phyloP scores from a whole-genome alignment of 176 grass and related monocot species.

The Oryza rufipogon region DNA sequence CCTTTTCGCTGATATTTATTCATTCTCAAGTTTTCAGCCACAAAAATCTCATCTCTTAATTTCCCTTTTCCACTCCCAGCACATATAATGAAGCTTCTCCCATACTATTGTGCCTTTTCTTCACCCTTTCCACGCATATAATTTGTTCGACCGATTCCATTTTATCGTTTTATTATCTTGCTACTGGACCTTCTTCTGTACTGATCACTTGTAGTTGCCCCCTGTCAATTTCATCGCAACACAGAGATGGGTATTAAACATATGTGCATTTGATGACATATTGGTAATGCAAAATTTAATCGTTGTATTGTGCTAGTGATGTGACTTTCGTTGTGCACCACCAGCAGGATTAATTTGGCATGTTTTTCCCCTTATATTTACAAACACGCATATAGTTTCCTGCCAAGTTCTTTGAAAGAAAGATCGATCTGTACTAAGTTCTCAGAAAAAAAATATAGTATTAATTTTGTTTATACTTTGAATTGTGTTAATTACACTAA shows the following conservation, averaged over 20 bases:
- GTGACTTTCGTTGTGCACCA: too few relatives aligned
- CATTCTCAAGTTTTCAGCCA: conserved; percentile 44
- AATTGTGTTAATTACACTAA: too few relatives aligned
- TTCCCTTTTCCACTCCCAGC: conserved; percentile 39
- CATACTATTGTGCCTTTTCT: background rate
- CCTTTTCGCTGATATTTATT: conserved; percentile 58
- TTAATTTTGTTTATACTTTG: too few relatives aligned
- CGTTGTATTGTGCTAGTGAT: too few relatives aligned
- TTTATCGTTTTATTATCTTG: conserved; percentile 41
- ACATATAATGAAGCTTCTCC: conserved; percentile 17
- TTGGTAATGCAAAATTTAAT: too few relatives aligned
- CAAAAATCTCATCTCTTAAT: conserved; percentile 43
- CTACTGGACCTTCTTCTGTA: conserved; percentile 5
- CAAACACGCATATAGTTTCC: too few relatives aligned
- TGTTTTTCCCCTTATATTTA: too few relatives aligned
- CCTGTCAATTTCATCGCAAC: background rate
- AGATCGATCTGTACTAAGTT: too few relatives aligned
- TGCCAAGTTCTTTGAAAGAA: too few relatives aligned
- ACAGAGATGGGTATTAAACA: background rate
- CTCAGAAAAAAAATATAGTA: too few relatives aligned
- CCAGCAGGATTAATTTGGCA: too few relatives aligned
- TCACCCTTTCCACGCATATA: conserved; percentile 7
- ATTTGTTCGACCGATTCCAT: background rate
- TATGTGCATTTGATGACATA: too few relatives aligned
- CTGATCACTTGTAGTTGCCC: conserved; percentile 19